Evolutionary conservation across 2,329 filamentous ascomycete species (phyloP).

Genomic region (Scytalidium sp.): DNA sequence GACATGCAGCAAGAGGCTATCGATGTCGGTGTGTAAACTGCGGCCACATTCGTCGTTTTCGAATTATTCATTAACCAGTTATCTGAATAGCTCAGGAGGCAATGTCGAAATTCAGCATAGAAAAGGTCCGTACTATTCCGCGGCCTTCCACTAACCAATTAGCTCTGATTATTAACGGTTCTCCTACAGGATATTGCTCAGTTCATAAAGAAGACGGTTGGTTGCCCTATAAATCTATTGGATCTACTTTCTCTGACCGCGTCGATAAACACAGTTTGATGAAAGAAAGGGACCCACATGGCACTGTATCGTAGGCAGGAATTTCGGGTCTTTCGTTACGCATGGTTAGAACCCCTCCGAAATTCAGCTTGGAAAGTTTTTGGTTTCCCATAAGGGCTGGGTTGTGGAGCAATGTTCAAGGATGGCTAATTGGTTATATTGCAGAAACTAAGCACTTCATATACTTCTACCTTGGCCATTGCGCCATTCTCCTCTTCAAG

Average conservation of each 20-base stretch:
- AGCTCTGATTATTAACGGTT: conserved; percentile 10
- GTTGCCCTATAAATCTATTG: conserved; percentile 18
- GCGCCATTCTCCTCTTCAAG: conserved; percentile 97
- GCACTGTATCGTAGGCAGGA: conserved; percentile 98
- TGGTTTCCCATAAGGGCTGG: too few relatives aligned
- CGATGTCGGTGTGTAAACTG: conserved; percentile 77
- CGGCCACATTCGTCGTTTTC: background rate
- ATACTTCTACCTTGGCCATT: conserved; percentile 99
- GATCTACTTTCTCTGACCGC: background rate
- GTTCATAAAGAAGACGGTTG: conserved; percentile 89
- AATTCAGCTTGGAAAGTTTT: background rate
- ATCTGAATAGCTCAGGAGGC: conserved; percentile 59
- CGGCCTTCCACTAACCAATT: background rate
- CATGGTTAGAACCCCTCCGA: conserved; percentile 66
- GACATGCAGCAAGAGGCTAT: conserved; percentile 97
- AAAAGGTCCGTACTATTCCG: conserved; percentile 52
- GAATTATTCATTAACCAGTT: conserved; percentile 22
- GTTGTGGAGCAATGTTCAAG: background rate
- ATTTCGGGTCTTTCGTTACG: conserved; percentile 98
- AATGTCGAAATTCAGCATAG: conserved; percentile 69
- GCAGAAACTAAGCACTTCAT: conserved; percentile 99
- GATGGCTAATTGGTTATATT: background rate
- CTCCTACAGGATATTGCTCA: conserved; percentile 84
- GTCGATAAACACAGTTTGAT: conserved; percentile 67
- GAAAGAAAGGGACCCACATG: conserved; percentile 95